Evolutionary conservation across 2,329 filamentous ascomycete genomes (phyloP).

Genomic region (Cytospora mali): DNA sequence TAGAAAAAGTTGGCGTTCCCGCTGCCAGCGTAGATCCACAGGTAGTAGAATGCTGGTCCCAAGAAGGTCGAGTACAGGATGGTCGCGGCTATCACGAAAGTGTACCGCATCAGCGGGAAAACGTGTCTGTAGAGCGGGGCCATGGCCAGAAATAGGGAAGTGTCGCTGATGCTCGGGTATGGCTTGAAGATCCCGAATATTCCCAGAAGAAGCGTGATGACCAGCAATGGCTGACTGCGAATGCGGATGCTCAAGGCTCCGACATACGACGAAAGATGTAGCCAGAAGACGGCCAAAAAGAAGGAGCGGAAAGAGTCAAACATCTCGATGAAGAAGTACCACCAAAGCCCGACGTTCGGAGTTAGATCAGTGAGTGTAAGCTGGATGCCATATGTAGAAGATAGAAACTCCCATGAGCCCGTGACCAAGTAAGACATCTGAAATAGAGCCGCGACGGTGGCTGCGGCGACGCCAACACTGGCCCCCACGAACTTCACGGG

Average conservation of each 20-base stretch:
- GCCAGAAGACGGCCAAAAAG: slow-evolving; percentile 97
- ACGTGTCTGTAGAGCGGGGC: slow-evolving; percentile 88
- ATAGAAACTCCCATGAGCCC: slow-evolving; percentile 83
- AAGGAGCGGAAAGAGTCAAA: slow-evolving; percentile 97
- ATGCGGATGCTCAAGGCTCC: slow-evolving; percentile 82
- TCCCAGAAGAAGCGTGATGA: slow-evolving; percentile 80
- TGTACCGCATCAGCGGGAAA: slow-evolving; percentile 91
- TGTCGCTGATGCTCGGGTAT: slow-evolving; percentile 91
- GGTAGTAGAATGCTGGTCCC: slow-evolving; percentile 91
- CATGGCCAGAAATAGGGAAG: slow-evolving; percentile 80
- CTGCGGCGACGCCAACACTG: slow-evolving; percentile 56
- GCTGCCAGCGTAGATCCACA: slow-evolving; percentile 98
- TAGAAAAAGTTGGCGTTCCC: slow-evolving; percentile 99
- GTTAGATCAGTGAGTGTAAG: slow-evolving; percentile 89
- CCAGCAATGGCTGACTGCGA: slow-evolving; percentile 82
- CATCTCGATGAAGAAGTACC: slow-evolving; percentile 99
- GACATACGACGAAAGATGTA: slow-evolving; percentile 89
- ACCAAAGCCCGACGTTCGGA: slow-evolving; percentile 95
- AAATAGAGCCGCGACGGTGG: slow-evolving; percentile 64
- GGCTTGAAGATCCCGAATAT: slow-evolving; percentile 96
- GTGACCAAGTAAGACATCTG: slow-evolving; percentile 73
- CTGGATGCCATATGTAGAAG: slow-evolving; percentile 90
- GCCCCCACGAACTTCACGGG: slow-evolving; percentile 57
- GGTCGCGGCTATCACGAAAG: slow-evolving; percentile 80
- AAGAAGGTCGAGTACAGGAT: slow-evolving; percentile 87